A percentile compares a stretch with the other conserved stretches of the same genome.
phyloP scores from a whole-genome alignment of 1,139 yeast genomes.

The Hemisphaericaspora xylanilytica region DNA sequence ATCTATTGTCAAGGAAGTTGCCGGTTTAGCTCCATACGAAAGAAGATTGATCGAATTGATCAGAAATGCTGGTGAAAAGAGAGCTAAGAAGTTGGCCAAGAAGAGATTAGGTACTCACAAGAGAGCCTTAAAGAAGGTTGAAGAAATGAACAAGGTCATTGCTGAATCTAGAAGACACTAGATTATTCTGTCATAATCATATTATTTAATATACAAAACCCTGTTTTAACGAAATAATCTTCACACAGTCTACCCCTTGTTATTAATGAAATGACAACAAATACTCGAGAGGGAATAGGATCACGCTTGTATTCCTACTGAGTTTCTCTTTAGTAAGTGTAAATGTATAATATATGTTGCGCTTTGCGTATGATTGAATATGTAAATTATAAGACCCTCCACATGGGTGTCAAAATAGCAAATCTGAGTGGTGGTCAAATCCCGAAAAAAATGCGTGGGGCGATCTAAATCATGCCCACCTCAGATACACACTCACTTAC shows the following conservation, averaged over 20 bases:
- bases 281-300: background rate
- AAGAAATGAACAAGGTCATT: constrained; percentile 95
- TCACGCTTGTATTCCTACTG: background rate
- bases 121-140: constrained; percentile 99
- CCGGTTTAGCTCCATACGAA: constrained; percentile 99
- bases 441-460: background rate
- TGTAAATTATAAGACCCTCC: too few species aligned
- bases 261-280: background rate
- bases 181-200: constrained; percentile 13
- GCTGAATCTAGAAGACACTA: constrained; percentile 93
- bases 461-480: too few species aligned
- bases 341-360: constrained; percentile 3
- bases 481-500: too few species aligned
- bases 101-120: constrained; percentile 99
- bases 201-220: constrained; percentile 4
- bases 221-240: background rate
- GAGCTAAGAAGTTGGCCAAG: constrained; percentile 99
- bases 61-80: constrained; percentile 99
- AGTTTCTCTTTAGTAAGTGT: constrained; percentile 1
- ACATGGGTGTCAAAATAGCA: too few species aligned
- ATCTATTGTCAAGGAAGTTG: constrained; percentile 92
- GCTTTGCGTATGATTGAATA: background rate
- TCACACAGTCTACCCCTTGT: background rate
- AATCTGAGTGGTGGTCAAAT: too few species aligned
- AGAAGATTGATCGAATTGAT: constrained; percentile 98